Base-by-base conservation (phyloP, 257 asterid species). In the Hygrophila difformis region DNA sequence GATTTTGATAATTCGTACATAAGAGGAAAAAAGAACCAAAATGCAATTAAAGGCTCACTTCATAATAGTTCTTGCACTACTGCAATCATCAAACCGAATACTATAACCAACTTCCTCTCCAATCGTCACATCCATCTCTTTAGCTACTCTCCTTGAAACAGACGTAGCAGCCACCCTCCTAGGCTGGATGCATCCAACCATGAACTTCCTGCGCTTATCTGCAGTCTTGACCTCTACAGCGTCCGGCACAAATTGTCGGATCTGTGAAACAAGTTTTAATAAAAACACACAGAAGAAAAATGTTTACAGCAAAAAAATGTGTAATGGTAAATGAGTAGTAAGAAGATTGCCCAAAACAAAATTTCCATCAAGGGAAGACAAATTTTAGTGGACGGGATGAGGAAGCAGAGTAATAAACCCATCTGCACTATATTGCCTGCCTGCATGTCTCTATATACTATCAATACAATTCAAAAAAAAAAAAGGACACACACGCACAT, bases 81-180 rank as follows among this genome's bases (percentile, higher is more conserved):
- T 86, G 72, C 95, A 86, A 64, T 91, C 97, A 62, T 91, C 99
- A 46, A 91, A 91, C 39, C 95, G 97, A 55, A 91, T 83, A 44
- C 94, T 86, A 47, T 91, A 86, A 62, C 99, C 99, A 9, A 91
- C 99, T 76, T 91, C 99, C 66, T 91, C 99, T 15, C 96, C 99
- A 49, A 86, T 86, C 0, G 74, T 67, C 52, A 91, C 95, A 49
- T 91, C 99, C 99, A 91, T 86, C 77, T 91, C 99, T 51, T 91
- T 97, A 1, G 99, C 99, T 4, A 91, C 99, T 53, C 99, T 76
- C 33, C 95, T 78, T 38, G 99, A 82, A 57, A 86, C 99, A 9
- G 99, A 82, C 97, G 86, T 86, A 8, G 99, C 97, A 43, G 99
- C 99, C 59, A 86, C 99, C 64, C 99, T 73, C 24, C 95, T 78